phyloP scores from a whole-genome alignment of 352 stramenopile genomes.

The Phytophthora chlamydospora region DNA sequence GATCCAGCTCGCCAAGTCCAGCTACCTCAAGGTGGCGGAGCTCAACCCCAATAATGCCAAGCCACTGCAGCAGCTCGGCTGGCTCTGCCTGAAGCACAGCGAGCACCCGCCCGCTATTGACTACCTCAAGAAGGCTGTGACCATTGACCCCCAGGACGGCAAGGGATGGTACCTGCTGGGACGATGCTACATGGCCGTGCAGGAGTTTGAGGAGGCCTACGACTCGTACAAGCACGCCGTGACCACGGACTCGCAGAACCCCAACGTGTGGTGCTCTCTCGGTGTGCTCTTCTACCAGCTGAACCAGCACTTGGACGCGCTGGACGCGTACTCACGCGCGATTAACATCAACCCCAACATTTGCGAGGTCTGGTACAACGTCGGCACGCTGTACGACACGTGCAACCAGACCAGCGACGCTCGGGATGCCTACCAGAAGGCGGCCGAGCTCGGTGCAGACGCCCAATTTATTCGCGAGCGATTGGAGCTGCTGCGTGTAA shows the following conservation, averaged over 20 bases:
- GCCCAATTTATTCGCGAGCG: constrained; percentile 86
- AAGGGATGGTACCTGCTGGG: constrained; percentile 92
- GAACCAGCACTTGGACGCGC: constrained; percentile 87
- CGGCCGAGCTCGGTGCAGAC: constrained; percentile 82
- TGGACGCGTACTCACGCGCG: constrained; percentile 88
- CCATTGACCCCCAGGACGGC: constrained; percentile 80
- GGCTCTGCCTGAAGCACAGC: constrained; percentile 86
- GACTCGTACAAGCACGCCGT: constrained; percentile 91
- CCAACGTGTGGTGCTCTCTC: constrained; percentile 92
- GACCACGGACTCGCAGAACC: constrained; percentile 90
- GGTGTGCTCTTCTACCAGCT: constrained; percentile 92
- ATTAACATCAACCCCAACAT: constrained; percentile 94
- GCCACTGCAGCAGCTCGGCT: constrained; percentile 83
- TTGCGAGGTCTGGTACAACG: constrained; percentile 93
- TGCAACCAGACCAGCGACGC: constrained; percentile 92
- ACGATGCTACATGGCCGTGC: constrained; percentile 91
- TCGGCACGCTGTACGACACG: constrained; percentile 90
- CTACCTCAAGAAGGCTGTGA: constrained; percentile 85
- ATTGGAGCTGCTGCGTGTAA: constrained; percentile 75
- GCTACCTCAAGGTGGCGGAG: constrained; percentile 85
- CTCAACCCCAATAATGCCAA: constrained; percentile 88
- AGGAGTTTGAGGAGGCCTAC: constrained; percentile 91
- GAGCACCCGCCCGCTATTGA: constrained; percentile 85
- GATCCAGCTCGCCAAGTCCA: constrained; percentile 86
- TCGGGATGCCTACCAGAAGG: constrained; percentile 89